Percentiles rank a stretch among this genome's conserved stretches.
These are phyloP conservation scores for Citrus unshiu DNA, from an alignment of 345 rosid genomes.

Conservation along the genomic window DNA sequence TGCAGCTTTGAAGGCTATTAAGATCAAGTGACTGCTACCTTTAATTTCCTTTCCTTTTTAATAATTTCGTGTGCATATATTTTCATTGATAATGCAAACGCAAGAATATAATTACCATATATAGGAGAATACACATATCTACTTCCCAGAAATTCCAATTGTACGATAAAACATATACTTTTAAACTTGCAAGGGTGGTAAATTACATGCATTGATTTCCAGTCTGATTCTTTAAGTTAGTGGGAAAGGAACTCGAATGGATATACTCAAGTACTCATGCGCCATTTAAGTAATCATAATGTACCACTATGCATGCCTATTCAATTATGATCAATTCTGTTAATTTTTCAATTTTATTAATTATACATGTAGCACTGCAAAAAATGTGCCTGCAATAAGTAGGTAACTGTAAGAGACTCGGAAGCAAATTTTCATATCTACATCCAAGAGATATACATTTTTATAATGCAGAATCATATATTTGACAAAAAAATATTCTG, in stretches of 20 bases:
- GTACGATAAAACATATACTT: not conserved
- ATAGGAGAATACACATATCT: slow-evolving; percentile 8
- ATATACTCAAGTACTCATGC: too few relatives aligned
- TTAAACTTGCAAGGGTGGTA: not conserved
- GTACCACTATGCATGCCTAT: not conserved
- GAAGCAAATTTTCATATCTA: not conserved
- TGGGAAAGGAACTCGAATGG: not conserved
- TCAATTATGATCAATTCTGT: not conserved
- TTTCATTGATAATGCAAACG: slow-evolving; percentile 2
- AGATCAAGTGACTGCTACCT: slow-evolving; percentile 39
- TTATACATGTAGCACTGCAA: not conserved
- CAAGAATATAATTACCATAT: slow-evolving; percentile 10
- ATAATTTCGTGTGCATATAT: slow-evolving; percentile 6
- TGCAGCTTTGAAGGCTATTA: slow-evolving; percentile 41
- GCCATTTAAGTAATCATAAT: not conserved
- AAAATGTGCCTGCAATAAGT: not conserved
- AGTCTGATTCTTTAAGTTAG: not conserved
- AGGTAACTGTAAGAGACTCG: not conserved
- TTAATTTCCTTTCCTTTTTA: slow-evolving; percentile 1
- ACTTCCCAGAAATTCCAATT: slow-evolving; percentile 4
- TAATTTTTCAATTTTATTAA: not conserved
- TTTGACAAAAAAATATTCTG: not conserved
- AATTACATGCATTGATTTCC: not conserved
- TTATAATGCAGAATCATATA: not conserved
- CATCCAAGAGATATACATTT: not conserved